Evolutionary conservation across 116 monocot genomes (phyloP).

Genomic region (Cymodocea nodosa): DNA sequence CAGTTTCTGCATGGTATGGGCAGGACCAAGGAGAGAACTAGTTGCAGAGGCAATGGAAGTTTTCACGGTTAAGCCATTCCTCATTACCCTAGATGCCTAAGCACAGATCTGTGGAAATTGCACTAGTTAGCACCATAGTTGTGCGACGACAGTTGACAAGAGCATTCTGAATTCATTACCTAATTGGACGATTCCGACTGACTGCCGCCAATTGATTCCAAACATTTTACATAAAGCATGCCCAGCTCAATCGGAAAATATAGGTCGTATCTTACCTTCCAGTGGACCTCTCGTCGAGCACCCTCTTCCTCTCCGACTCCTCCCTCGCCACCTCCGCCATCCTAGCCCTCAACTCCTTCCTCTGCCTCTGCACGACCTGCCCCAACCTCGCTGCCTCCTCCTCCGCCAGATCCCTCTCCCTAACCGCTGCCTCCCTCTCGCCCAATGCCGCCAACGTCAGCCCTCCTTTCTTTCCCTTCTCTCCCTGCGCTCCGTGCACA

Average conservation of each 20-base stretch:
- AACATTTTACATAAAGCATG: background rate
- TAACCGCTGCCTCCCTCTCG: conserved; percentile 47
- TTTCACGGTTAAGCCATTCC: too few species aligned
- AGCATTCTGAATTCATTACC: too few species aligned
- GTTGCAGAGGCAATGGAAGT: too few species aligned
- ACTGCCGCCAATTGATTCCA: background rate
- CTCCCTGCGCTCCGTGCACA: conserved; percentile 44
- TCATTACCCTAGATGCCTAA: too few species aligned
- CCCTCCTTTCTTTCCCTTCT: conserved; percentile 13
- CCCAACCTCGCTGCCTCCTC: conserved; percentile 74
- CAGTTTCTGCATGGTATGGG: too few species aligned
- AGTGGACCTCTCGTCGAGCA: conserved; percentile 61
- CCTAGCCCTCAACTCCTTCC: conserved; percentile 60
- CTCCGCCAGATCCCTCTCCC: conserved; percentile 64
- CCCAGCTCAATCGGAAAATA: background rate
- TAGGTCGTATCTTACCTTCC: conserved; percentile 34
- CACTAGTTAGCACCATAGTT: too few species aligned
- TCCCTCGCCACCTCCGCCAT: conserved; percentile 68
- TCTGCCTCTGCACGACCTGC: conserved; percentile 56
- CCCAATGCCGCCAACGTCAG: conserved; percentile 25
- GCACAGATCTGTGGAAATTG: too few species aligned
- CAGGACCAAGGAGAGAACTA: too few species aligned
- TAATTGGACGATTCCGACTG: too few species aligned
- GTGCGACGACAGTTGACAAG: too few species aligned
- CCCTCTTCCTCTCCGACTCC: conserved; percentile 66